Evolutionary conservation across 1,139 yeast genomes (phyloP).

Genomic region (Debaryomyces fabryi): DNA sequence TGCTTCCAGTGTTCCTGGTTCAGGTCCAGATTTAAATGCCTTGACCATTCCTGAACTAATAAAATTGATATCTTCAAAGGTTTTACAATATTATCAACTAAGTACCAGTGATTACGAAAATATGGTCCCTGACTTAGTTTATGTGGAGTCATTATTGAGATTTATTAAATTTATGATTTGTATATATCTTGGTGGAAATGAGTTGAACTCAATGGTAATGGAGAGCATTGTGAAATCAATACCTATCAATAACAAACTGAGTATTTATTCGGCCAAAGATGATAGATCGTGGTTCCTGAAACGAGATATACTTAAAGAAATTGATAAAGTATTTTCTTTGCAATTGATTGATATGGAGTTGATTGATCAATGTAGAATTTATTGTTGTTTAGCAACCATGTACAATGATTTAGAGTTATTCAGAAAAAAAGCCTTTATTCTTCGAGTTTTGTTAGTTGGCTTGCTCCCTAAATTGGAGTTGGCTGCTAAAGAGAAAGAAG

Average conservation of each 20-base stretch:
- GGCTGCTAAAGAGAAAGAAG: slow-evolving; percentile 4
- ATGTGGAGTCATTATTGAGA: slow-evolving; percentile 71
- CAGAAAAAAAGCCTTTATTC: slow-evolving; percentile 71
- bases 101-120: slow-evolving; percentile 69
- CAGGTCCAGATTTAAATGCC: slow-evolving; percentile 29
- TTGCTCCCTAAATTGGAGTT: slow-evolving; percentile 47
- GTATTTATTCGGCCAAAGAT: slow-evolving; percentile 9
- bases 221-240: slow-evolving; percentile 35
- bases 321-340: slow-evolving; percentile 47
- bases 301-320: slow-evolving; percentile 52
- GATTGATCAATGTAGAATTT: slow-evolving; percentile 61
- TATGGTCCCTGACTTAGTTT: slow-evolving; percentile 80
- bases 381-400: slow-evolving; percentile 65
- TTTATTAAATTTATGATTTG: slow-evolving; percentile 62
- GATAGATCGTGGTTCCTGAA: slow-evolving; percentile 23
- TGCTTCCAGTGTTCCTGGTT: slow-evolving; percentile 10
- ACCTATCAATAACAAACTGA: slow-evolving; percentile 22
- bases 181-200: slow-evolving; percentile 51
- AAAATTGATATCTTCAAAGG: slow-evolving; percentile 45
- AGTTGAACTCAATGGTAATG: slow-evolving; percentile 45
- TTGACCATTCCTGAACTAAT: slow-evolving; percentile 52
- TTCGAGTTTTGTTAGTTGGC: slow-evolving; percentile 60
- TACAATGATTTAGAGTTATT: slow-evolving; percentile 62
- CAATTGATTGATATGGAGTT: slow-evolving; percentile 48
- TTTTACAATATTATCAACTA: slow-evolving; percentile 57